phyloP scores from a whole-genome alignment of 2,329 filamentous ascomycete species.

The Cucurbitaria berberidis region DNA sequence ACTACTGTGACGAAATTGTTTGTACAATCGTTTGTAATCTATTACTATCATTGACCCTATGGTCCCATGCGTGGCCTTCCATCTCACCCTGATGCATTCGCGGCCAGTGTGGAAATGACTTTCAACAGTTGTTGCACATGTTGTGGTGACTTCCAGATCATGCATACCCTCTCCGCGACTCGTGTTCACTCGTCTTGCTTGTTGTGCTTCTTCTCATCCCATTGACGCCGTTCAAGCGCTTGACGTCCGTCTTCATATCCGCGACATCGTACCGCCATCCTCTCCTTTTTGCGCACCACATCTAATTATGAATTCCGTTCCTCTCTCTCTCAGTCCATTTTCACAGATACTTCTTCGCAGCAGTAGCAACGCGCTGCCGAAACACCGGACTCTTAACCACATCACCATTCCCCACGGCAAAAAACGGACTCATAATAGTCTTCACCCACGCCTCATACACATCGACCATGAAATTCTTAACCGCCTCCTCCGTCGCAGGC shows the following conservation, averaged over 20 bases:
- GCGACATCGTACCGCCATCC: not conserved
- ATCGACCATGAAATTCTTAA: conserved; percentile 61
- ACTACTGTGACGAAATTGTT: not conserved
- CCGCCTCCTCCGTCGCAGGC: conserved; percentile 91
- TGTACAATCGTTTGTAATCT: not conserved
- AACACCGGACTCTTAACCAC: conserved; percentile 88
- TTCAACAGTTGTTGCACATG: not conserved
- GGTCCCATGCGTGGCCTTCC: not conserved
- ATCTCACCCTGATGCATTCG: not conserved
- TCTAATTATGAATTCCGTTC: not conserved
- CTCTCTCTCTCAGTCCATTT: not conserved
- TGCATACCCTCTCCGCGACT: not conserved
- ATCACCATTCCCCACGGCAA: conserved; percentile 81
- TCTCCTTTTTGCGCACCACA: not conserved
- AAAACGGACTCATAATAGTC: conserved; percentile 96
- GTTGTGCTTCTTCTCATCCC: not conserved
- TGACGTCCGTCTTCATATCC: not conserved
- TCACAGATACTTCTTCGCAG: conserved; percentile 90
- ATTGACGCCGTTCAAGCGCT: not conserved
- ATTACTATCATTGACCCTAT: not conserved
- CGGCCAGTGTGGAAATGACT: not conserved
- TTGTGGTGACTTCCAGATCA: not conserved
- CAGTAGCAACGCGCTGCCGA: conserved; percentile 77
- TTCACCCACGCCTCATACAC: conserved; percentile 98
- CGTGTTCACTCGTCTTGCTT: not conserved